Evolutionary conservation across 75 land plant genomes (phyloP).

Genomic region (Ceratopteris richardii): DNA sequence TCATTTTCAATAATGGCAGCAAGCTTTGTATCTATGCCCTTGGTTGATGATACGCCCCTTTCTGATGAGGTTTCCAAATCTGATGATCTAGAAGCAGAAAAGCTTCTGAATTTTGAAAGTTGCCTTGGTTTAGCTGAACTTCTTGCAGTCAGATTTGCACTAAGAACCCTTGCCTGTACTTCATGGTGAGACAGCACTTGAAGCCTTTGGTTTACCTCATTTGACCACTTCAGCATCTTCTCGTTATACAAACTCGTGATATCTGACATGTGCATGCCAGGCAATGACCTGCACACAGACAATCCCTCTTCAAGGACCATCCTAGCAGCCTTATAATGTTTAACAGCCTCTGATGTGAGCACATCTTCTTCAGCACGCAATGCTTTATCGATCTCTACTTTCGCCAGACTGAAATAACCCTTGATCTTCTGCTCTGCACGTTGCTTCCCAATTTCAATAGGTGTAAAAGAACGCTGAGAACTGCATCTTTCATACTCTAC

Average conservation of each 20-base stretch:
- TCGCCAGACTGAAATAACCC: slow-evolving; percentile 80
- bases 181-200: slow-evolving; percentile 21
- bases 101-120: not conserved
- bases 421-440: slow-evolving; percentile 41
- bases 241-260: slow-evolving; percentile 57
- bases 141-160: too few species aligned
- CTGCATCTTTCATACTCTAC: too few species aligned
- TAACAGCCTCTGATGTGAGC: slow-evolving; percentile 54
- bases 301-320: slow-evolving; percentile 60
- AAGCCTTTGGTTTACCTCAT: slow-evolving; percentile 60
- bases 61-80: not conserved
- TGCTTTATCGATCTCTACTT: slow-evolving; percentile 84
- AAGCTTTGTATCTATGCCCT: slow-evolving; percentile 61
- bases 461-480: too few species aligned
- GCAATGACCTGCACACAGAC: slow-evolving; percentile 7
- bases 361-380: slow-evolving; percentile 86
- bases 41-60: not conserved
- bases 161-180: too few species aligned
- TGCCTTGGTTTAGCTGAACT: not conserved
- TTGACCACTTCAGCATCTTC: slow-evolving; percentile 82
- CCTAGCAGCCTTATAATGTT: slow-evolving; percentile 58
- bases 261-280: slow-evolving; percentile 6
- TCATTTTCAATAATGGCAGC: slow-evolving; percentile 74
- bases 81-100: not conserved
- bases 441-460: too few species aligned